phyloP scores from a whole-genome alignment of 192 early-diverging fungal species.

The Podila epigama region DNA sequence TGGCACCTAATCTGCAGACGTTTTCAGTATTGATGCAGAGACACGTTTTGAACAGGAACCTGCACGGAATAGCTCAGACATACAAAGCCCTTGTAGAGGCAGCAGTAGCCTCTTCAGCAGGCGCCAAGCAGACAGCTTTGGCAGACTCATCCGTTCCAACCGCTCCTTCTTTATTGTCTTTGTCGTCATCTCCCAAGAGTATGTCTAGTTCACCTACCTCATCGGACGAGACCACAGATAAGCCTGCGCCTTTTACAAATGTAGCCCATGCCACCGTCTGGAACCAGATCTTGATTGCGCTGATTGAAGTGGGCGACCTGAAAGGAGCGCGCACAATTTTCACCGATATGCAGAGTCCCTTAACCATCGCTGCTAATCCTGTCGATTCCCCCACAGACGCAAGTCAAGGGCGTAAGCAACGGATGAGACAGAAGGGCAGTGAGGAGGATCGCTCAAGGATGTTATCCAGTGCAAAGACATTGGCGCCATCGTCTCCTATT shows the following conservation, averaged over 20 bases:
- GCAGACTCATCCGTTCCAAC: neutral
- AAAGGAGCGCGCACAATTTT: constrained; percentile 21
- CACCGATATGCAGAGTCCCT: neutral
- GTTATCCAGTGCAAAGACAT: neutral
- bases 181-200: no score
- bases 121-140: neutral
- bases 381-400: neutral
- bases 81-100: constrained; percentile 15
- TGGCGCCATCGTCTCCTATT: neutral
- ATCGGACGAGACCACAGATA: neutral
- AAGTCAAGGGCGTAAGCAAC: no score
- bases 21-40: constrained; percentile 35
- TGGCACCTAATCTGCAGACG: constrained; percentile 27
- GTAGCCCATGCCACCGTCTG: constrained; percentile 11
- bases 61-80: constrained; percentile 12
- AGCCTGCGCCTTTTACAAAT: neutral
- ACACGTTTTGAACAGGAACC: constrained; percentile 9
- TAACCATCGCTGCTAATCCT: no score
- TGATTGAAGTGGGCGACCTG: constrained; percentile 21
- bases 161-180: no score
- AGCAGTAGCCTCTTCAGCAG: neutral
- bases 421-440: neutral
- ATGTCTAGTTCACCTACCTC: neutral
- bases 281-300: constrained; percentile 32
- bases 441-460: no score